These are phyloP conservation scores for Tricholoma matsutake DNA, from an alignment of 768 basidiomycete genomes.

Conservation along the genomic window DNA sequence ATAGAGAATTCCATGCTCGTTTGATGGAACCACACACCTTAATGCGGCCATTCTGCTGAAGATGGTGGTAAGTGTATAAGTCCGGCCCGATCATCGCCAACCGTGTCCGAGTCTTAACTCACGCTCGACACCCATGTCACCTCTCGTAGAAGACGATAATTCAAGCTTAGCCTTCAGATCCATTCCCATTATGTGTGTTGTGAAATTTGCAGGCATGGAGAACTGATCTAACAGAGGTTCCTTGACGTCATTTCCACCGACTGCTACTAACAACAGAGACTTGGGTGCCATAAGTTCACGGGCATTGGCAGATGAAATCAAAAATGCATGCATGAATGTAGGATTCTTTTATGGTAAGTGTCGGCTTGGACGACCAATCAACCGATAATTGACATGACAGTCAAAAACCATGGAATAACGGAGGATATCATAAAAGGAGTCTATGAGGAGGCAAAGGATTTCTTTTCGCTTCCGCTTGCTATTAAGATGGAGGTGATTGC, in stretches of 20 bases:
- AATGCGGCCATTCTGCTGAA: slow-evolving; percentile 27
- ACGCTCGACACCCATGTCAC: slow-evolving; percentile 17
- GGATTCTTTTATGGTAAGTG: slow-evolving; percentile 80
- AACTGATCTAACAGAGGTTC: neutral
- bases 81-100: neutral
- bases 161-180: slow-evolving; percentile 28
- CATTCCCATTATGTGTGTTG: slow-evolving; percentile 37
- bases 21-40: slow-evolving; percentile 27
- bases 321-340: slow-evolving; percentile 75
- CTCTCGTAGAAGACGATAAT: slow-evolving; percentile 19
- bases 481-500: slow-evolving; percentile 61
- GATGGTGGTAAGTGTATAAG: neutral
- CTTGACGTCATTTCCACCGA: too few relatives aligned
- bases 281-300: slow-evolving; percentile 33
- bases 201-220: neutral
- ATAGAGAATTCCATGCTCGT: neutral
- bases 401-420: slow-evolving; percentile 74
- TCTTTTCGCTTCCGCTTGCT: slow-evolving; percentile 63
- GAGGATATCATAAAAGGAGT: slow-evolving; percentile 43
- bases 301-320: slow-evolving; percentile 53
- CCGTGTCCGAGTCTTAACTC: too few relatives aligned
- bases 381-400: slow-evolving; percentile 32
- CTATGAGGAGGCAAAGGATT: slow-evolving; percentile 49
- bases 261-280: slow-evolving; percentile 37
- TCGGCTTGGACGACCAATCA: neutral